Evolutionary conservation across 352 stramenopile species (phyloP), one percentile per base, ranked within the genome.

Genomic region (Pythium sp.): DNA sequence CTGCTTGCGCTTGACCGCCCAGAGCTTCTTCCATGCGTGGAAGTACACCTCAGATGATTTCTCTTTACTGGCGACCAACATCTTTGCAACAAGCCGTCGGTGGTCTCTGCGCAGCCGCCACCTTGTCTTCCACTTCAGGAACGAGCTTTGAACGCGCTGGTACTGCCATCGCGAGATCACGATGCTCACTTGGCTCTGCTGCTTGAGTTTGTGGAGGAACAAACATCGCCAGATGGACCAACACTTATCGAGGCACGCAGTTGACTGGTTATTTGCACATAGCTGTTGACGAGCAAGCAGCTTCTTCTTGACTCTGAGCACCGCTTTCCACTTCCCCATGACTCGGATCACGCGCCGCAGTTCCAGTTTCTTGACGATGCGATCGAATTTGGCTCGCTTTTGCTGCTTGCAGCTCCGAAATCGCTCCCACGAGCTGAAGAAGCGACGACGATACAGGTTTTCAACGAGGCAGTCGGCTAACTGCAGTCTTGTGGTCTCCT

Each of bases 121-220:
- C 0, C 49, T 70, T 12, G 70, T 58, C 62, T 81, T 83, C 78
- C 78, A 85, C 2, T 47, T 62, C 8, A 72, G 61, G 24, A 85
- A 85, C 28, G 36, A 73, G 11, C 34, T 54, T 5, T 70, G 61
- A 8, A 80, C 24, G 6, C 72, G 72, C 53, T 69, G 56, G 41
- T 59, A 58, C 49, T 80, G 68, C 71, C 77, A 77, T 30, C 51
- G 75, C n/a, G 26, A 71, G 14, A 76, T 15, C 30, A 71, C 75
- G 0, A 7, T 53, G 5, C 58, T 54, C 2, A 81, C 59, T 63
- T 64, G 66, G 41, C 61, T 26, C 15, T 59, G 53, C 24, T 76
- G 74, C 3, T 51, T 36, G 46, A 61, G 65, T 6, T 69, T 64
- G 2, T n/a, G 49, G 24, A 69, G 14, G n/a, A 77, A 66, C 11